phyloP scores from a whole-genome alignment of 2,329 filamentous ascomycete species.

The Stemphylium vesicarium region DNA sequence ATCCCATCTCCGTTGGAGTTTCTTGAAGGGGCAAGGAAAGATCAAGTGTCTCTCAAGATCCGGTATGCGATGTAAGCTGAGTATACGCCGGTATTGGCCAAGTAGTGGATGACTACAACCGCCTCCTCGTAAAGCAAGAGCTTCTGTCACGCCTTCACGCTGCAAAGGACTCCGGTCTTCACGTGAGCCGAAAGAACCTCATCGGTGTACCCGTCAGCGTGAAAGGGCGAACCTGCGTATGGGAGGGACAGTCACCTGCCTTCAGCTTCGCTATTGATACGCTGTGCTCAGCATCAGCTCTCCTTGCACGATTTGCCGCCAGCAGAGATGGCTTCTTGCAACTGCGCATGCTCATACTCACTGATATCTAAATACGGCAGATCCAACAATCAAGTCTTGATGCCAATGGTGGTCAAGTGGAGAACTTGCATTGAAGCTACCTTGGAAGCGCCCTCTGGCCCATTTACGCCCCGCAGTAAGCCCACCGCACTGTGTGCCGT shows the following conservation, averaged over 20 bases:
- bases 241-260: neutral
- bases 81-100: neutral
- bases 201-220: neutral
- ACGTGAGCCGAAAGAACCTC: neutral
- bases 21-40: neutral
- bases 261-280: neutral
- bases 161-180: neutral
- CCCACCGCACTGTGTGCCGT: conserved; percentile 5
- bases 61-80: conserved; percentile 1
- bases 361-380: neutral
- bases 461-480: conserved; percentile 8
- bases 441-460: conserved; percentile 9
- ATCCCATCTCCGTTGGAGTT: neutral
- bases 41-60: neutral
- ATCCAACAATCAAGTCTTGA: conserved; percentile 3
- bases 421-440: conserved; percentile 7
- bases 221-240: neutral
- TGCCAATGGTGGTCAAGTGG: neutral
- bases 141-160: neutral
- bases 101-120: neutral
- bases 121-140: too few relatives aligned
- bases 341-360: neutral
- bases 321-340: neutral
- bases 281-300: neutral
- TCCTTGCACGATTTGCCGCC: neutral